A percentile compares a stretch with the other conserved stretches of the same genome.
Evolutionary conservation across 129 eudicot species (phyloP).

Genomic region (Artemisia annua): DNA sequence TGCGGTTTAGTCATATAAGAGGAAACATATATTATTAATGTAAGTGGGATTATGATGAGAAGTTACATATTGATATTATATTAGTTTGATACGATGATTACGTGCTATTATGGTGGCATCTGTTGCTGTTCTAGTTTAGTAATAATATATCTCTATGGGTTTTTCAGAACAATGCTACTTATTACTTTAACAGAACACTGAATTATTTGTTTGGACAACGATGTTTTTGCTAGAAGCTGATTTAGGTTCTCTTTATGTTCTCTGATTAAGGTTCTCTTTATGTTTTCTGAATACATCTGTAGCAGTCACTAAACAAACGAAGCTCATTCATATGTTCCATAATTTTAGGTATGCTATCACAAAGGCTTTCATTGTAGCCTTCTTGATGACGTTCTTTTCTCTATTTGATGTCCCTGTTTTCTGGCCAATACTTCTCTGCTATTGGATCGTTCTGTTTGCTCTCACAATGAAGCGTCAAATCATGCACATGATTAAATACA

Average conservation of each 20-base stretch:
- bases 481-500: conserved; percentile 66
- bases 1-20: not conserved
- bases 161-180: too few species aligned
- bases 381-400: conserved; percentile 62
- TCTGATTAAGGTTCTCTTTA: too few species aligned
- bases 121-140: too few species aligned
- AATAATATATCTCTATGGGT: too few species aligned
- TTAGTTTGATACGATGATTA: not conserved
- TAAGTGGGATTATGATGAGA: not conserved
- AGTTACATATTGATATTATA: not conserved
- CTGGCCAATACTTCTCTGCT: conserved; percentile 73
- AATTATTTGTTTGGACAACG: not conserved
- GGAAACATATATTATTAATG: not conserved
- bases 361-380: conserved; percentile 63
- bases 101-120: too few species aligned
- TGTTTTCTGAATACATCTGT: too few species aligned
- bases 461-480: conserved; percentile 73
- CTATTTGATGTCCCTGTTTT: conserved; percentile 69
- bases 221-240: conserved; percentile 8
- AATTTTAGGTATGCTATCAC: conserved; percentile 64
- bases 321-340: not conserved
- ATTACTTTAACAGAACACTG: too few species aligned
- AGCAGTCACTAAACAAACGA: not conserved
- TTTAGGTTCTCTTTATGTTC: conserved; percentile 2
- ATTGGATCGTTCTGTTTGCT: conserved; percentile 58